Evolutionary conservation across 1,284 basidiomycete species (phyloP).

Genomic region (Fomitopsis palustris): DNA sequence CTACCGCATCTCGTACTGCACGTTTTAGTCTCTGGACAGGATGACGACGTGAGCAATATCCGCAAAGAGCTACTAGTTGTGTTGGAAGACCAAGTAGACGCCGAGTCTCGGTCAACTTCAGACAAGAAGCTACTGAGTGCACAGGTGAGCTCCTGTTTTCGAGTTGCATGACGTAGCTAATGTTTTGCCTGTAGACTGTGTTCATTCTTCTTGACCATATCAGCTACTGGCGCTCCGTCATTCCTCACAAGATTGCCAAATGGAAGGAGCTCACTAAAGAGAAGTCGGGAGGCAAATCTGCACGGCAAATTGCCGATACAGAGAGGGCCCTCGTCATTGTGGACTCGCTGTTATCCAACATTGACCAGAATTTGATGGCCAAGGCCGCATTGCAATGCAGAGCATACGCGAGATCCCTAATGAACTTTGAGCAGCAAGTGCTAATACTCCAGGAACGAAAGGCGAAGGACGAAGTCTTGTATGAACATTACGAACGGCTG

Average conservation of each 20-base stretch:
- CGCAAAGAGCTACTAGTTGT: conserved; percentile 79
- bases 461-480: conserved; percentile 51
- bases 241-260: conserved; percentile 51
- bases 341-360: conserved; percentile 78
- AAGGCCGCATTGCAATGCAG: conserved; percentile 93
- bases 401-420: conserved; percentile 90
- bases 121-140: conserved; percentile 87
- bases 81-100: conserved; percentile 82
- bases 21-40: conserved; percentile 75
- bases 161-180: neutral
- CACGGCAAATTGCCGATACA: conserved; percentile 29
- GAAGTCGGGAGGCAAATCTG: conserved; percentile 40
- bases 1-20: conserved; percentile 92
- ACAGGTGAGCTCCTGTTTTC: conserved; percentile 57
- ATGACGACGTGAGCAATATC: conserved; percentile 63
- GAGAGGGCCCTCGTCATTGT: conserved; percentile 65
- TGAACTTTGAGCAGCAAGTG: conserved; percentile 91
- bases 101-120: conserved; percentile 49
- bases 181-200: conserved; percentile 57
- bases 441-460: conserved; percentile 45
- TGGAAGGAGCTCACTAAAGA: conserved; percentile 46
- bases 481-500: conserved; percentile 84
- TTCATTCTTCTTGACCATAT: conserved; percentile 96
- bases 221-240: conserved; percentile 82
- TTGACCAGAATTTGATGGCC: conserved; percentile 89